phyloP scores from a whole-genome alignment of 306 rosid species.

The Prunus mume region DNA sequence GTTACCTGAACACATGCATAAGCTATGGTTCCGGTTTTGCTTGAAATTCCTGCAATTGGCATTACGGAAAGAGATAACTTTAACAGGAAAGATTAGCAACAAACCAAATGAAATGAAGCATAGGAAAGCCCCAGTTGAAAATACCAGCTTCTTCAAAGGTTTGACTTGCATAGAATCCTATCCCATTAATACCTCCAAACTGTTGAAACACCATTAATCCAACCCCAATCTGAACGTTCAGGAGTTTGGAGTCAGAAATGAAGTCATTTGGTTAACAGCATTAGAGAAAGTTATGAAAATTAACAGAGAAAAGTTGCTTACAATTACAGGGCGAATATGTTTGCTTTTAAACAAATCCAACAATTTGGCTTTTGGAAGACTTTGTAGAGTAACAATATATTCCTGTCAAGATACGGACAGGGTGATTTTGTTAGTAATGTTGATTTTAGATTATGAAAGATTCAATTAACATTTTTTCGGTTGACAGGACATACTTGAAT shows the following conservation, averaged over 20 bases:
- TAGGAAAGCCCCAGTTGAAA: neutral
- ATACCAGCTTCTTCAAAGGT: slow-evolving; percentile 49
- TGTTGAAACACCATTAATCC: slow-evolving; percentile 54
- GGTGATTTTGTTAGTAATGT: slow-evolving; percentile 12
- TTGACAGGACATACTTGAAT: slow-evolving; percentile 24
- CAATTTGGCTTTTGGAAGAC: slow-evolving; percentile 30
- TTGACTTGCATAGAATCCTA: slow-evolving; percentile 48
- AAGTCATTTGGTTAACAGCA: slow-evolving; percentile 8
- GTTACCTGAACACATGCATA: slow-evolving; percentile 68
- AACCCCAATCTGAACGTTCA: slow-evolving; percentile 40
- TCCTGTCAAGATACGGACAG: slow-evolving; percentile 18
- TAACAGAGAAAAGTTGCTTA: slow-evolving; percentile 5
- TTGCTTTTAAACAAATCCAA: slow-evolving; percentile 36
- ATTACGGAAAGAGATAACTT: slow-evolving; percentile 5
- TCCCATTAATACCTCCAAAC: slow-evolving; percentile 46
- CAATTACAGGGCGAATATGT: slow-evolving; percentile 30
- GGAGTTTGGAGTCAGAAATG: neutral
- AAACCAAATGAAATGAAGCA: neutral
- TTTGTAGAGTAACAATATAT: slow-evolving; percentile 26
- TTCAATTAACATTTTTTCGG: neutral
- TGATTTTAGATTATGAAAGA: slow-evolving; percentile 3
- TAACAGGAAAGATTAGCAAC: neutral
- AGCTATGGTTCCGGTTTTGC: slow-evolving; percentile 61
- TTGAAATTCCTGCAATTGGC: slow-evolving; percentile 50
- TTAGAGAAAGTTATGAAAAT: neutral